Evolutionary conservation across 306 rosid genomes (phyloP).

Genomic region (Vicia sativa): DNA sequence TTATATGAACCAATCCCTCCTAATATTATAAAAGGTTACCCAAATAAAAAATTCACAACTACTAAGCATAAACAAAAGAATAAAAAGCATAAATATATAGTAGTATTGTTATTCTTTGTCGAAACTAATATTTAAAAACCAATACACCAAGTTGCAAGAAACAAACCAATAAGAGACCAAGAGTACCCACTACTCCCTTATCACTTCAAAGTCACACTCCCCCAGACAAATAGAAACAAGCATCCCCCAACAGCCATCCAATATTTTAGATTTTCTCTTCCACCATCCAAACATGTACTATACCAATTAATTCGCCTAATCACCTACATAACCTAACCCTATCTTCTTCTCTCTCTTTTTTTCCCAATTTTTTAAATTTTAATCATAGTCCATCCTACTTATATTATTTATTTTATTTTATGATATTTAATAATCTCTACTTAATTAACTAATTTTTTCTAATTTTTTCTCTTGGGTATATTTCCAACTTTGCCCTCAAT

Average conservation of each 20-base stretch:
- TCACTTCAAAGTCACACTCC: slow-evolving; percentile 44
- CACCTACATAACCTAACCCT: slow-evolving; percentile 46
- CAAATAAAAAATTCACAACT: neutral
- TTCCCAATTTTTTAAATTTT: neutral
- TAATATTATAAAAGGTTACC: neutral
- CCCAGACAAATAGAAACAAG: slow-evolving; percentile 49
- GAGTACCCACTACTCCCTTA: slow-evolving; percentile 54
- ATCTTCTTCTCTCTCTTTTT: neutral
- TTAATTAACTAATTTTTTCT: slow-evolving; percentile 17
- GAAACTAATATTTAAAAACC: slow-evolving; percentile 26
- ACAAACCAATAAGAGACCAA: slow-evolving; percentile 35
- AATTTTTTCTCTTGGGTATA: neutral
- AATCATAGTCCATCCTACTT: slow-evolving; percentile 8
- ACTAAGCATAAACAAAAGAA: slow-evolving; percentile 11
- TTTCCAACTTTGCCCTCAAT: slow-evolving; percentile 26
- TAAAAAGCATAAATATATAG: neutral
- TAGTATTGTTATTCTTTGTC: slow-evolving; percentile 24
- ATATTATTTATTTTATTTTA: neutral
- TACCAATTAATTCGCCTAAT: slow-evolving; percentile 51
- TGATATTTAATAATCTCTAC: slow-evolving; percentile 11
- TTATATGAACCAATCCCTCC: neutral
- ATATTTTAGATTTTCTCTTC: slow-evolving; percentile 30
- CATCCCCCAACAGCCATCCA: slow-evolving; percentile 40
- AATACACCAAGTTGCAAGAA: slow-evolving; percentile 29
- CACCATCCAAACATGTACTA: slow-evolving; percentile 46